Evolutionary conservation across 2,329 filamentous ascomycete genomes (phyloP), one percentile per base, ranked within the genome.

Genomic region (Botrytis sinoallii): DNA sequence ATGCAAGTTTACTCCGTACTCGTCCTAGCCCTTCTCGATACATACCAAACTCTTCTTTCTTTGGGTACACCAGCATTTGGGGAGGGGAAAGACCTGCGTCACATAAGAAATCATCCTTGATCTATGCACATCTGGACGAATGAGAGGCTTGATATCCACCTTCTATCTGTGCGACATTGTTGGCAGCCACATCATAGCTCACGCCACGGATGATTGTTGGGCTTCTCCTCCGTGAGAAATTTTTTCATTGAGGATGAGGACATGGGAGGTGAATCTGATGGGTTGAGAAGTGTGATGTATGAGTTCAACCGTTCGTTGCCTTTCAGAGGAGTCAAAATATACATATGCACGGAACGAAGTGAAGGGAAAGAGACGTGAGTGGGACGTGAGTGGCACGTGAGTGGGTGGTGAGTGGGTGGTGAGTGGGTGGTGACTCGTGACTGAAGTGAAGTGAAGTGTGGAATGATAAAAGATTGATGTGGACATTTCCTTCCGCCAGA

Each of bases 171-270:
- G 65, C 46, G 52, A 68, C 65, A 55, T 68, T 55, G 65, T 42
- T 69, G 66, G 66, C 66, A 69, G 66, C 66, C 66, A 69, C 66
- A 57, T 69, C 66, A 69, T 42, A 64, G 59, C 40, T 64, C 57
- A 71, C 29, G 40, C 55, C 68, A 71, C 10, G 55, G 8, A 63
- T 38, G 14, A 38, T n/a, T 20, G 61, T 70, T 70, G 52, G 52
- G 29, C 20, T 42, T 20, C 38, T 67, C 32, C 48, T 22, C 14
- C 46, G 32, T 0, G 32, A 52, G 32, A 52, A 48, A 32, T 32
- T 29, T 52, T 68, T 55, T 68, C 25, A 25, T 18, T 40, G 38
- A 32, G 52, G 14, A 29, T n/a, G 32, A 20, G 64, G 59, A 61
- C 14, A 18, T 25, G 8, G 4, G 2, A 8, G 52, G n/a, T 1